Conservation (phyloP, 345 rosid genomes). For the Populus alba region DNA sequence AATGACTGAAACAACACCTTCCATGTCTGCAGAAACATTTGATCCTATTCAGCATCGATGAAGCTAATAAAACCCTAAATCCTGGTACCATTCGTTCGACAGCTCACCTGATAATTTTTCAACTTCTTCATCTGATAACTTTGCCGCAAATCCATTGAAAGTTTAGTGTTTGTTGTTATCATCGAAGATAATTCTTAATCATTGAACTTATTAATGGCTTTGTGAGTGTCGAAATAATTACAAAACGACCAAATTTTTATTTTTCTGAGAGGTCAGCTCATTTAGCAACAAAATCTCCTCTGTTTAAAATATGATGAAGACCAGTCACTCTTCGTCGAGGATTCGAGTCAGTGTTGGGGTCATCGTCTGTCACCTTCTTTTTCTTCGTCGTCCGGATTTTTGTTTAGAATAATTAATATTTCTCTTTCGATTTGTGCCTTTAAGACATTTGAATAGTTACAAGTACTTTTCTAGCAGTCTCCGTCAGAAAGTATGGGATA, state of each 20-base stretch:
- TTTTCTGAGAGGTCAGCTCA: too few species aligned
- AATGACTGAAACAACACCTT: constrained; percentile 28
- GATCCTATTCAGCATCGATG: not conserved
- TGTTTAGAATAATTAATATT: not conserved
- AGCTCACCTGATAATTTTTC: constrained; percentile 33
- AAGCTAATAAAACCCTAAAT: not conserved
- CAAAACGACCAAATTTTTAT: too few species aligned
- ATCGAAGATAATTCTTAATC: not conserved
- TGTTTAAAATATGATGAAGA: too few species aligned
- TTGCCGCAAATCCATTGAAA: constrained; percentile 48
- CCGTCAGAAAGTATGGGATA: not conserved
- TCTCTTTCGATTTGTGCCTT: not conserved
- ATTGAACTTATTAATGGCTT: not conserved
- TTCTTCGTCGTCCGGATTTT: not conserved
- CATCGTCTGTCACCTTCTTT: not conserved
- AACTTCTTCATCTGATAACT: constrained; percentile 35
- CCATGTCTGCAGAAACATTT: constrained; percentile 17
- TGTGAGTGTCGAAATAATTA: too few species aligned
- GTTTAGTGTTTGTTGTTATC: constrained; percentile 8
- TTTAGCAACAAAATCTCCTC: too few species aligned
- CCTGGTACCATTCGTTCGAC: not conserved
- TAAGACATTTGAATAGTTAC: not conserved
- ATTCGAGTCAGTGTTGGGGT: too few species aligned
- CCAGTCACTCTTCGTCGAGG: too few species aligned
- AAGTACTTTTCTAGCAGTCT: not conserved